These are phyloP conservation scores for Conticribra guillardii DNA, from an alignment of 108 stramenopile species.

Conservation along the genomic window DNA sequence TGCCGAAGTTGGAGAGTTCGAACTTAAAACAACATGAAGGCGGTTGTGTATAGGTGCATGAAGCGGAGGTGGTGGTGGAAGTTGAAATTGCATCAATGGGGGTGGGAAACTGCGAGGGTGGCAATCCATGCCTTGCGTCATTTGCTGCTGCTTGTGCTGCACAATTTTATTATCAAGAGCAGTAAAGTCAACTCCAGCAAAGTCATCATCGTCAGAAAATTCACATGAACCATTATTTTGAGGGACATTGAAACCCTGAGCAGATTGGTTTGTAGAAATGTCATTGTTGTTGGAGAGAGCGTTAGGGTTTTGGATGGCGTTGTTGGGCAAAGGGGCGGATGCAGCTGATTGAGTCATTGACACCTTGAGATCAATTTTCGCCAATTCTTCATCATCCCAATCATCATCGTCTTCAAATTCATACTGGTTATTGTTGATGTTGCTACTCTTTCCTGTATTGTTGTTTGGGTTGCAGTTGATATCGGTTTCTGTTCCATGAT, in stretches of 20 bases:
- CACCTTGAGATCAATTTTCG: conserved; percentile 52
- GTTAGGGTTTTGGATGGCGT: no score
- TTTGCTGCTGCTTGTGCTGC: conserved; percentile 25
- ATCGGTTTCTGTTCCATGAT: no score
- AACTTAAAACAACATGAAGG: no score
- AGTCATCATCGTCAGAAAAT: conserved; percentile 36
- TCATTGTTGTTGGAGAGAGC: conserved; percentile 2
- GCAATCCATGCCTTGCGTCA: not conserved
- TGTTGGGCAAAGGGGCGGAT: not conserved
- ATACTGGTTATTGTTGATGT: not conserved
- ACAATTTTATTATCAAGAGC: conserved; percentile 50
- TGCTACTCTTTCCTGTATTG: no score
- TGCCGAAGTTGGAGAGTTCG: no score
- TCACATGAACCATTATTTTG: conserved; percentile 14
- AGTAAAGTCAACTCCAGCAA: conserved; percentile 66
- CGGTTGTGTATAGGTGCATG: conserved; percentile 38
- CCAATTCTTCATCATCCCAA: conserved; percentile 58
- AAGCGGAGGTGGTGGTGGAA: conserved; percentile 6
- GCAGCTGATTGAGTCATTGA: conserved; percentile 14
- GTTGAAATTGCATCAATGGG: conserved; percentile 3
- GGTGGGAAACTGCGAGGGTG: not conserved
- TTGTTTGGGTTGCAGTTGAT: no score
- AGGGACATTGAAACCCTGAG: no score
- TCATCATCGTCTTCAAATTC: conserved; percentile 39
- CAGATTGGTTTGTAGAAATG: not conserved